A percentile compares a stretch with the other conserved stretches of the same genome.
phyloP scores from a whole-genome alignment of 805 yeast genomes.

The Blastobotrys terrestris region DNA sequence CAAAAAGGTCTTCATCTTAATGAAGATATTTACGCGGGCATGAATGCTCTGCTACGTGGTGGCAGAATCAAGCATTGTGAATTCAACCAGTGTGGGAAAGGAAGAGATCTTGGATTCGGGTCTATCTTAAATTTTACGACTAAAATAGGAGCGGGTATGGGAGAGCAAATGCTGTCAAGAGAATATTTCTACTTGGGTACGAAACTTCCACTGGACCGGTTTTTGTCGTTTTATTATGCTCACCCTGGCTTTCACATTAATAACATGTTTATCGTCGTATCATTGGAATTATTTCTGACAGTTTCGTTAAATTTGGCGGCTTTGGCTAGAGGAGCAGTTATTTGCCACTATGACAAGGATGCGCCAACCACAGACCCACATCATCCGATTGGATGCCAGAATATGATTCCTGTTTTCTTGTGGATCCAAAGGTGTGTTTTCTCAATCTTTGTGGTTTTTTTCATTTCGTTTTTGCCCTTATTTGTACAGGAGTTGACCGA shows the following conservation, averaged over 20 bases:
- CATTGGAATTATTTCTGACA: slow-evolving; percentile 82
- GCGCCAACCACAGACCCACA: slow-evolving; percentile 64
- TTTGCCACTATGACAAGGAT: slow-evolving; percentile 60
- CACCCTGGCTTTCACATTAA: slow-evolving; percentile 96
- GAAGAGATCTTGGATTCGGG: slow-evolving; percentile 90
- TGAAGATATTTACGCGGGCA: slow-evolving; percentile 95
- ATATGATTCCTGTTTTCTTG: slow-evolving; percentile 73
- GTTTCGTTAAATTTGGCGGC: slow-evolving; percentile 76
- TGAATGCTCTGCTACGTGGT: slow-evolving; percentile 82
- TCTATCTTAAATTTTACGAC: slow-evolving; percentile 90
- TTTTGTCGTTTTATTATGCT: slow-evolving; percentile 89
- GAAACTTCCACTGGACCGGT: slow-evolving; percentile 79
- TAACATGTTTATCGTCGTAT: slow-evolving; percentile 77
- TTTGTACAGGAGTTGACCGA: slow-evolving; percentile 83
- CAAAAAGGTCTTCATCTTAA: slow-evolving; percentile 89
- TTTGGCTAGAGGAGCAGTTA: slow-evolving; percentile 61
- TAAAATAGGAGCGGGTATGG: slow-evolving; percentile 98
- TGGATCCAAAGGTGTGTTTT: slow-evolving; percentile 88
- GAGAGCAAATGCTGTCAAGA: slow-evolving; percentile 87
- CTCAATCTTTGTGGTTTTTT: slow-evolving; percentile 87
- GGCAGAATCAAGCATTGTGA: slow-evolving; percentile 95
- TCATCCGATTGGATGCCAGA: slow-evolving; percentile 70
- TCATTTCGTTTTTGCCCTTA: slow-evolving; percentile 84
- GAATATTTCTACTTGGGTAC: slow-evolving; percentile 91
- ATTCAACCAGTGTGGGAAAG: slow-evolving; percentile 94